phyloP scores from a whole-genome alignment of 306 rosid genomes.

The Glycine soja region DNA sequence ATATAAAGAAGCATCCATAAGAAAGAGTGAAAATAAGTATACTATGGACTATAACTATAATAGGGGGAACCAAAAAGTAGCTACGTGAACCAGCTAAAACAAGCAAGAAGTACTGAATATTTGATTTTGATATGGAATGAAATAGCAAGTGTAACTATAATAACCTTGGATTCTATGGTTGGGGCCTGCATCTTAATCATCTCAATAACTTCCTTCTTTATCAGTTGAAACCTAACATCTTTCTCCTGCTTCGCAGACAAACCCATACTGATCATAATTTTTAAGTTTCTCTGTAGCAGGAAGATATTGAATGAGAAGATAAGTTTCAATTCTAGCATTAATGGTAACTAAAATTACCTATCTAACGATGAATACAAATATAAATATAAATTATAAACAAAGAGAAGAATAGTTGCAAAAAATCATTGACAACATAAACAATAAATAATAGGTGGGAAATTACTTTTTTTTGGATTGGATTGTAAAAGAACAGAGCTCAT shows the following conservation, averaged over 20 bases:
- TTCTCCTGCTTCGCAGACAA: conserved; percentile 88
- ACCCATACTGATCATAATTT: conserved; percentile 89
- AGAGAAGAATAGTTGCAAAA: conserved; percentile 23
- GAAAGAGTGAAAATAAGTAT: neutral
- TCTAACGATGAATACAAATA: conserved; percentile 19
- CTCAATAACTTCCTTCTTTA: conserved; percentile 86
- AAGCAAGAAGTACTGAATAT: conserved; percentile 21
- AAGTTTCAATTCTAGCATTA: conserved; percentile 38
- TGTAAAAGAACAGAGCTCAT: conserved; percentile 18
- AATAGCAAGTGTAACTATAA: conserved; percentile 31
- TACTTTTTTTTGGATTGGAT: neutral
- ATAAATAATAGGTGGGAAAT: neutral
- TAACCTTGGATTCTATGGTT: conserved; percentile 72
- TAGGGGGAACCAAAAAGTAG: neutral
- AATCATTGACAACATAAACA: neutral
- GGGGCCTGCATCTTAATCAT: conserved; percentile 74
- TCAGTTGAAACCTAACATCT: conserved; percentile 79
- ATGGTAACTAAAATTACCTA: conserved; percentile 33
- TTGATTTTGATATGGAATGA: conserved; percentile 15
- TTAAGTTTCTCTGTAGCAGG: conserved; percentile 86
- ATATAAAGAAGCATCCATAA: conserved; percentile 27
- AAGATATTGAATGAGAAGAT: conserved; percentile 50
- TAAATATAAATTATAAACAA: conserved; percentile 16
- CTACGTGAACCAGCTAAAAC: conserved; percentile 37
- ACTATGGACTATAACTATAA: neutral